Base-by-base conservation (phyloP, 441 rosid species). In the Erodium texanum region DNA sequence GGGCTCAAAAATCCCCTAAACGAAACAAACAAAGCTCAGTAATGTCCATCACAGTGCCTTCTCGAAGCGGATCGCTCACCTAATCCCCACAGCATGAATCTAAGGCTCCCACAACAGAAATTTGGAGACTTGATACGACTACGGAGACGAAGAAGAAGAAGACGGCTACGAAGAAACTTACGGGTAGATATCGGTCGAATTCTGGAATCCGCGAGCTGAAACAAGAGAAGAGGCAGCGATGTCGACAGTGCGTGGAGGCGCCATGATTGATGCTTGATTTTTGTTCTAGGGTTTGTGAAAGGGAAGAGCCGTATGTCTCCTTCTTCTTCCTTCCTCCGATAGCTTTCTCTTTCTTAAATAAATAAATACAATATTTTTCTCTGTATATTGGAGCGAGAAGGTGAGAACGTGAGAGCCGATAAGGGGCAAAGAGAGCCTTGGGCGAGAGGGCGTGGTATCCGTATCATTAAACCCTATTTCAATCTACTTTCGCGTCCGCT, bases 401-500 rank as follows among this genome's bases (percentile, higher is more conserved):
- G 72, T 48, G 80, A 80, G 83, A 66, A n/a, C n/a, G n/a, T n/a
- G n/a, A n/a, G n/a, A n/a, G n/a, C n/a, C 84, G 87, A 81, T 73
- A 77, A 77, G 87, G 76, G 82, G 82, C 81, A 79, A 71, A 75
- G 81, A 70, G 75, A 70, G 78, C 74, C 77, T 70, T 27, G 80
- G 78, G 82, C 76, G 81, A 71, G 81, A 76, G 32, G 74, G 20
- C 74, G 59, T 52, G 72, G 66, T 72, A 65, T 70, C 73, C 83
- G 90, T 81, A 80, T 78, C 63, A 75, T 79, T 76, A 68, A 87
- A 91, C 81, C 80, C 70, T 36, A 84, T 77, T 89, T 75, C 80
- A 88, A 68, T 83, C 32, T 71, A 65, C 66, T 75, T 80, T 91
- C 75, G 77, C 71, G 83, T 88, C 93, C 93, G 85, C 65, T 9